Evolutionary conservation across 352 stramenopile species (phyloP).

Genomic region (Pythium periplocum): DNA sequence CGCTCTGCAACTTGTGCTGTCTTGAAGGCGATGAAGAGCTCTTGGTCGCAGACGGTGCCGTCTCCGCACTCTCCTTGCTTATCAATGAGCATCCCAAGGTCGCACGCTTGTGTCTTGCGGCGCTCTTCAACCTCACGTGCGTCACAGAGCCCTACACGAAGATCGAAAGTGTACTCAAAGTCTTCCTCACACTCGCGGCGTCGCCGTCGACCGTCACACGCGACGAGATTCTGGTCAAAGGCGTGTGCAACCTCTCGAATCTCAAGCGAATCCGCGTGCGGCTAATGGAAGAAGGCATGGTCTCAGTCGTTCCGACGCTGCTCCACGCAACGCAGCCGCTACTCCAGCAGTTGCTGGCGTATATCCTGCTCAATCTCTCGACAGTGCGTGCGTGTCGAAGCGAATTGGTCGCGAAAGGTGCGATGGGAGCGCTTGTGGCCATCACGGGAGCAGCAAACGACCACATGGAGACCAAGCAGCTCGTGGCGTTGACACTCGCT

Average conservation of each 20-base stretch:
- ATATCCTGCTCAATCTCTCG: constrained; percentile 73
- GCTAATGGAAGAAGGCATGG: constrained; percentile 87
- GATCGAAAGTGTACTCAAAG: constrained; percentile 82
- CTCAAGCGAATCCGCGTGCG: constrained; percentile 76
- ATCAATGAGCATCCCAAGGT: constrained; percentile 74
- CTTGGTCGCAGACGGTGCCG: constrained; percentile 78
- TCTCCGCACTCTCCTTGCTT: constrained; percentile 73
- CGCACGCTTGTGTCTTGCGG: constrained; percentile 55
- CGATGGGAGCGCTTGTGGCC: constrained; percentile 46
- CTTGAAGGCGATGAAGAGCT: constrained; percentile 69
- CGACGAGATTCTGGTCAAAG: constrained; percentile 60
- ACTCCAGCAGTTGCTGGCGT: constrained; percentile 59
- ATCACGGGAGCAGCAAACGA: constrained; percentile 30
- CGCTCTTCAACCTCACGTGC: constrained; percentile 88
- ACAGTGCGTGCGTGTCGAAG: constrained; percentile 46
- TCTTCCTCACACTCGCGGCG: constrained; percentile 60
- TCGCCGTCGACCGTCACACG: constrained; percentile 15
- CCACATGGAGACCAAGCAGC: constrained; percentile 30
- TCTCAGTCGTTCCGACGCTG: constrained; percentile 61
- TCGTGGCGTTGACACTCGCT: constrained; percentile 57
- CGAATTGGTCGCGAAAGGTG: constrained; percentile 71
- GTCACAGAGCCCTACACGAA: constrained; percentile 81
- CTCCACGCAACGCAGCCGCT: constrained; percentile 35
- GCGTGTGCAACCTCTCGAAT: constrained; percentile 87
- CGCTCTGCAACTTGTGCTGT: constrained; percentile 84